These are phyloP conservation scores for Benincasa hispida DNA, from an alignment of 306 rosid species.

Conservation along the genomic window DNA sequence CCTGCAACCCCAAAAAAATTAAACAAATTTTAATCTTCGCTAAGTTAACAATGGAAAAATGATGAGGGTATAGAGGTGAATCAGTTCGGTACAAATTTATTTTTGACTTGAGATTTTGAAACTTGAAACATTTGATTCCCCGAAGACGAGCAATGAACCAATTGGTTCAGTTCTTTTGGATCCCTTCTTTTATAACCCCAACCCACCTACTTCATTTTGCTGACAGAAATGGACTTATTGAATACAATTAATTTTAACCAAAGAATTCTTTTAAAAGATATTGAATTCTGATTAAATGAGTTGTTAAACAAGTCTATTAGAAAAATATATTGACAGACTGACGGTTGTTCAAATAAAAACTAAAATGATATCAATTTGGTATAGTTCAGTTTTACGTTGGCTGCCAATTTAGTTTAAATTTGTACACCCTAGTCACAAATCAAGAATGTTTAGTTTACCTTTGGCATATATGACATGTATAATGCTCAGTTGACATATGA, in stretches of 20 bases:
- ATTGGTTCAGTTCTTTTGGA: neutral
- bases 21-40: neutral
- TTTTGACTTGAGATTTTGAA: neutral
- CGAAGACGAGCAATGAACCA: neutral
- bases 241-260: neutral
- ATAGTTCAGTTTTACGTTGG: neutral
- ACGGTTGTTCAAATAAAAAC: neutral
- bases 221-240: neutral
- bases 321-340: neutral
- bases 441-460: conserved; percentile 29
- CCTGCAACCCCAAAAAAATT: conserved; percentile 33
- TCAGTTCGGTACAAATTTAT: neutral
- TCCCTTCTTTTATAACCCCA: neutral
- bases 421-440: neutral
- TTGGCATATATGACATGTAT: conserved; percentile 88
- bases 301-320: neutral
- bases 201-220: neutral
- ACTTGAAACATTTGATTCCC: neutral
- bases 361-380: neutral
- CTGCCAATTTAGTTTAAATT: neutral
- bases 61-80: neutral
- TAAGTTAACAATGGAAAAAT: neutral
- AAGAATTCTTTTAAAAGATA: neutral
- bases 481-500: conserved; percentile 93
- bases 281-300: neutral